Base-by-base conservation (phyloP, 179 eudicot genomes). In the Actinidia arguta region DNA sequence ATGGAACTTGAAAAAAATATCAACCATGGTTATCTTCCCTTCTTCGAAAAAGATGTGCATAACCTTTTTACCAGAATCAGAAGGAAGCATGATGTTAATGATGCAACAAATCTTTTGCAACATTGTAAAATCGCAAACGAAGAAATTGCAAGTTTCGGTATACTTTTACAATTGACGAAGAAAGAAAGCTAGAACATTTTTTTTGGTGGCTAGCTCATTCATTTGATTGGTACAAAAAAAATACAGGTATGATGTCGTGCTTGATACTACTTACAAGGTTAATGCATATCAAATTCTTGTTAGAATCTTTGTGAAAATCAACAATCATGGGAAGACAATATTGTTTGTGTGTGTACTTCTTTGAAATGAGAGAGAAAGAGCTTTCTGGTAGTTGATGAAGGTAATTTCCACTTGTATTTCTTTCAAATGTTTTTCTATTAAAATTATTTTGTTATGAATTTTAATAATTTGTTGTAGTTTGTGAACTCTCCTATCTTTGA, bases 111-210 rank as follows among this genome's bases (percentile, higher is more conserved):
- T 8, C 48, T 76, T 13, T 16, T 77, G 3, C 50, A 85, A 52
- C 36, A 62, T 81, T 58, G 78, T 31, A 81, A 78, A 36, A 13
- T n/a, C 50, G 73, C 52, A 12, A 78, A 82, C 0, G 16, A 69
- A 36, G 75, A 78, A 10, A 81, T 59, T 6, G n/a, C 5, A 86
- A 76, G n/a, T 86, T 86, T 13, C 75, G 78, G 8, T 80, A 80
- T 73, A 6, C 51, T 42, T 75, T 36, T 75, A 75, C 71, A 4
- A 13, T 80, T 0, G 76, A 82, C 71, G 69, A 80, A 16, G 70
- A 86, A 14, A 61, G 55, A 42, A 75, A 70, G 58, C 22, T 83
- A 14, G 80, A 86, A 39, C 85, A 36, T 54, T 36, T 44, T 70
- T 62, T 86, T 75, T 80, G 79, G 81, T 83, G 78, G 55, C 81